Evolutionary conservation across 2,329 filamentous ascomycete genomes (phyloP), one percentile per base, ranked within the genome.

Genomic region (Talaromyces albobiverticillius): DNA sequence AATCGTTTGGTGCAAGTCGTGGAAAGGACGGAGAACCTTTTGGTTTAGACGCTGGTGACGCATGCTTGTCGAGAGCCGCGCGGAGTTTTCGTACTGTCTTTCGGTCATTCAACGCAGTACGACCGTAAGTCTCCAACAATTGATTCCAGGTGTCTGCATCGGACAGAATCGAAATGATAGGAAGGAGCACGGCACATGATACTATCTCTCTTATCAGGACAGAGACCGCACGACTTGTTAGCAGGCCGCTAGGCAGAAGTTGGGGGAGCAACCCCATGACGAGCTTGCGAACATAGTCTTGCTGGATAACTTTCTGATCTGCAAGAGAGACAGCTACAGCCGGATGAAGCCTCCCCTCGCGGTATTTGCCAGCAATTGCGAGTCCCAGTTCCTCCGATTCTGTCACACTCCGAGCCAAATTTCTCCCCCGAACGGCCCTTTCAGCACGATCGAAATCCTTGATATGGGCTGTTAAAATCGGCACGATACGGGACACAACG

Each of bases 61-160:
- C 90, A 76, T 99, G 94, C 68, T 97, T 86, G 70, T 99, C 94
- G 47, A 99, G 77, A 8, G 93, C 94, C 36, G 91, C 93, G 53
- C 94, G 86, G 51, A 99, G 82, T 69, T 91, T 95, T 54, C 89
- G 86, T 36, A 99, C 93, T 0, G 92, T 96, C 59, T 95, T 97
- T 34, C 95, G 85, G 69, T 99, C 95, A 70, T 97, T 94, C 40
- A 99, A 79, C 76, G 95, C 87, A 23, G 88, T 87, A 47, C 89
- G 86, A 16, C 91, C 86, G 71, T 88, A 90, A 53, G 87, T 92
- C 71, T 97, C 93, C 80, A 97, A 90, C 56, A 96, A 73, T 70
- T 96, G 92, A 65, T 99, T 97, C 93, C 93, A 99, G 8, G 88
- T 95, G 74, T 99, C 95, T 1, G 95, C 92, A 62, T 99, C 93